These are phyloP conservation scores for Candida loeiensis DNA, from an alignment of 805 yeast species.

Conservation along the genomic window DNA sequence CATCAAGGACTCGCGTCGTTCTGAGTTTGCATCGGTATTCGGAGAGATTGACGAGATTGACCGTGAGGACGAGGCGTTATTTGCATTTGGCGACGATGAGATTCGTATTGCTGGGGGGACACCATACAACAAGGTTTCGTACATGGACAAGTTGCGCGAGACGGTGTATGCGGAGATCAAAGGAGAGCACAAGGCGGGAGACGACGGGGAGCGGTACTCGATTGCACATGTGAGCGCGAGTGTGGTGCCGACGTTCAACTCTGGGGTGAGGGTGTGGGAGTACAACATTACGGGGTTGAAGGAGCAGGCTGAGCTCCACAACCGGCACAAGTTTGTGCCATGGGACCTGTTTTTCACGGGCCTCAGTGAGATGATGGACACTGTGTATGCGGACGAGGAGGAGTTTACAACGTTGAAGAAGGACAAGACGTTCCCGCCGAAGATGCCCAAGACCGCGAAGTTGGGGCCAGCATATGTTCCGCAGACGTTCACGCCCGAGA, in stretches of 20 bases:
- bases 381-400: constrained; percentile 16
- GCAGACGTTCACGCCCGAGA: constrained; percentile 69
- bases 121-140: constrained; percentile 62
- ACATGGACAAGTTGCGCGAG: constrained; percentile 57
- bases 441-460: constrained; percentile 49
- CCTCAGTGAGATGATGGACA: constrained; percentile 33
- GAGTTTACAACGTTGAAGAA: constrained; percentile 14
- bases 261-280: constrained; percentile 83
- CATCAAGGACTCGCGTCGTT: constrained; percentile 20
- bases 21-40: constrained; percentile 2
- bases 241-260: constrained; percentile 80
- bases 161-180: constrained; percentile 48
- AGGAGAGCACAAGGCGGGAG: constrained; percentile 42
- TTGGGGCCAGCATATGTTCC: constrained; percentile 76
- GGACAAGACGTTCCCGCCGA: constrained; percentile 63
- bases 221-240: constrained; percentile 69
- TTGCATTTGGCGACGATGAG: constrained; percentile 13
- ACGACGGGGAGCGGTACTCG: constrained; percentile 55
- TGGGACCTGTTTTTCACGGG: constrained; percentile 60
- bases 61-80: constrained; percentile 3
- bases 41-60: constrained; percentile 22
- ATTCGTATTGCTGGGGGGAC: constrained; percentile 54
- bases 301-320: constrained; percentile 15
- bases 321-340: constrained; percentile 30
- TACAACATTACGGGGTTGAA: constrained; percentile 63